Evolutionary conservation across 768 basidiomycete species (phyloP), one percentile per base, ranked within the genome.

Genomic region (Galerina marginata): DNA sequence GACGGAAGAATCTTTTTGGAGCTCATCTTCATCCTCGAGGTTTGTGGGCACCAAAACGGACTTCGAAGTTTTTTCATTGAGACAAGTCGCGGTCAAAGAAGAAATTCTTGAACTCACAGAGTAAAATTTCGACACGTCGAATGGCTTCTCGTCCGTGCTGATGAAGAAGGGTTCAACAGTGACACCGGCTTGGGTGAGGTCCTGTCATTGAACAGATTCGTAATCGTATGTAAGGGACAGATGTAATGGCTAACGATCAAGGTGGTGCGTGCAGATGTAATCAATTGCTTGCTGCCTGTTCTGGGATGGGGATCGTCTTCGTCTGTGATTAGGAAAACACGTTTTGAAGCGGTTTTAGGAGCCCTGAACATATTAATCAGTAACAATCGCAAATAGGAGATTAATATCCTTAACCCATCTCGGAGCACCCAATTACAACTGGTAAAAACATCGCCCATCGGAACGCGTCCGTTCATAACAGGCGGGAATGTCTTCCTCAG

Each of bases 251-350:
- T 62, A 66, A 90, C 90, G 44, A 86, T 77, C 55, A 92, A 76
- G 2, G 89, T 92, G 2, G 89, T 92, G 59, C 83, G 80, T 11
- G 91, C 89, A 1, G 90, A 89, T 1, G 82, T 89, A 6, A 84
- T 72, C 9, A 93, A 74, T 54, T 90, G 88, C 45, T 81, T 79
- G 67, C 75, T 85, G n/a, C 78, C 80, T 4, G 79, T 71, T 10
- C 83, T 82, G 5, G 83, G 75, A 69, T 84, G 86, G 2, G 95
- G 95, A 65, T 91, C 75, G 66, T 95, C 94, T 65, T 92, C 88
- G 69, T 99, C 91, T 0, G 97, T 99, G 44, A 99, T 91, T 40
- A 96, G 77, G 71, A 98, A 98, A 1, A 99, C 84, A 5, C 95
- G 88, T 70, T 96, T 96, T n/a, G 90, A 88, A 2, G 94, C 93